Evolutionary conservation across 1,284 basidiomycete species (phyloP).

Genomic region (Ganoderma boninense): DNA sequence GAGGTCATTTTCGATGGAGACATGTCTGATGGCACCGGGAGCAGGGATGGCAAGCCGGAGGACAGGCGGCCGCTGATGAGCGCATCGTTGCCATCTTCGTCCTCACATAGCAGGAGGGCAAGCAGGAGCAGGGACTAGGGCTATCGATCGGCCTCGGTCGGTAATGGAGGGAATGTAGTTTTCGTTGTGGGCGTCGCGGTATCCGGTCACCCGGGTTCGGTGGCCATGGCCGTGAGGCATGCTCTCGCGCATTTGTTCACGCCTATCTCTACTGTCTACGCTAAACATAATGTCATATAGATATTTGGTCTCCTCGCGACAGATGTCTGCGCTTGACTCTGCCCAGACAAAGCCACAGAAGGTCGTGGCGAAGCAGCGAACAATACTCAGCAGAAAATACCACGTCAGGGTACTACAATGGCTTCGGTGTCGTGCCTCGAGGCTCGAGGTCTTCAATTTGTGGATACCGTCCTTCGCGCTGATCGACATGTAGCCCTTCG

Average conservation of each 20-base stretch:
- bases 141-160: not conserved
- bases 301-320: constrained; percentile 11
- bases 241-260: not conserved
- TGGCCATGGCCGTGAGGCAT: not conserved
- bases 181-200: not conserved
- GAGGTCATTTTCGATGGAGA: constrained; percentile 68
- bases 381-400: not conserved
- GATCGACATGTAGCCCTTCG: not conserved
- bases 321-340: not conserved
- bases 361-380: not conserved
- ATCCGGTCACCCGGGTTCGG: constrained; percentile 1
- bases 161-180: not conserved
- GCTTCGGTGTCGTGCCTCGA: not conserved
- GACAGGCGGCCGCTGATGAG: constrained; percentile 30
- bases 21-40: constrained; percentile 31
- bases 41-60: constrained; percentile 32
- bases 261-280: constrained; percentile 13
- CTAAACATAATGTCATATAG: constrained; percentile 20
- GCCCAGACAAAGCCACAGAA: not conserved
- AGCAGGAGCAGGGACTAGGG: constrained; percentile 34
- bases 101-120: constrained; percentile 31
- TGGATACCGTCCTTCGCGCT: not conserved
- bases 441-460: not conserved
- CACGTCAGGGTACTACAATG: not conserved
- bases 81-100: constrained; percentile 24